A percentile compares a stretch with the other conserved stretches of the same genome.
Evolutionary conservation across 257 asterid genomes (phyloP).

Genomic region (Verbena officinalis): DNA sequence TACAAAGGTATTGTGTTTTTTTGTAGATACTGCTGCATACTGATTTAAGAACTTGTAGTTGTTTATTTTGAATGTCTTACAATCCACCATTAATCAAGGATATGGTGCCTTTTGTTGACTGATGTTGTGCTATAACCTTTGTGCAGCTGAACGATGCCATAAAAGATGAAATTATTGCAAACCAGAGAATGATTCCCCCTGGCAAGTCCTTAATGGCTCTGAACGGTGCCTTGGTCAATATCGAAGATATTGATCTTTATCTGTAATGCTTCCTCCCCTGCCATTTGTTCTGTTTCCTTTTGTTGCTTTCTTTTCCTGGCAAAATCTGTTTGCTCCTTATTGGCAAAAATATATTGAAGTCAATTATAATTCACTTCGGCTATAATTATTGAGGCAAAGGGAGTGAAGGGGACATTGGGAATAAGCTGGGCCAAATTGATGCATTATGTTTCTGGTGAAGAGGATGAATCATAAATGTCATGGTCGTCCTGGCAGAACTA

Average conservation of each 20-base stretch:
- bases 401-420: slow-evolving; percentile 5
- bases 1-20: slow-evolving; percentile 68
- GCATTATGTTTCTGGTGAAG: neutral
- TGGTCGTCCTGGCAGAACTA: neutral
- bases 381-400: neutral
- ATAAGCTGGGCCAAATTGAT: neutral
- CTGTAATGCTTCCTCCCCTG: slow-evolving; percentile 63
- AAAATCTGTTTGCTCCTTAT: slow-evolving; percentile 2
- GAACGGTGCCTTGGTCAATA: slow-evolving; percentile 94
- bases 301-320: slow-evolving; percentile 5
- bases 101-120: slow-evolving; percentile 25
- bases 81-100: slow-evolving; percentile 19
- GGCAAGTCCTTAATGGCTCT: slow-evolving; percentile 98
- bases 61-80: slow-evolving; percentile 21
- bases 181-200: slow-evolving; percentile 98
- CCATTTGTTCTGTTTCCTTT: slow-evolving; percentile 18
- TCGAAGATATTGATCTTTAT: slow-evolving; percentile 93
- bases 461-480: neutral
- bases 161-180: slow-evolving; percentile 87
- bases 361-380: no score
- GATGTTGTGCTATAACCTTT: slow-evolving; percentile 36
- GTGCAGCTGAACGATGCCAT: slow-evolving; percentile 90
- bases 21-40: slow-evolving; percentile 23
- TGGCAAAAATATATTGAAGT: slow-evolving; percentile 12
- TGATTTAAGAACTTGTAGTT: slow-evolving; percentile 20